These are phyloP conservation scores for Trichosporon sp. DNA, from an alignment of 1,284 basidiomycete genomes.

Conservation along the genomic window DNA sequence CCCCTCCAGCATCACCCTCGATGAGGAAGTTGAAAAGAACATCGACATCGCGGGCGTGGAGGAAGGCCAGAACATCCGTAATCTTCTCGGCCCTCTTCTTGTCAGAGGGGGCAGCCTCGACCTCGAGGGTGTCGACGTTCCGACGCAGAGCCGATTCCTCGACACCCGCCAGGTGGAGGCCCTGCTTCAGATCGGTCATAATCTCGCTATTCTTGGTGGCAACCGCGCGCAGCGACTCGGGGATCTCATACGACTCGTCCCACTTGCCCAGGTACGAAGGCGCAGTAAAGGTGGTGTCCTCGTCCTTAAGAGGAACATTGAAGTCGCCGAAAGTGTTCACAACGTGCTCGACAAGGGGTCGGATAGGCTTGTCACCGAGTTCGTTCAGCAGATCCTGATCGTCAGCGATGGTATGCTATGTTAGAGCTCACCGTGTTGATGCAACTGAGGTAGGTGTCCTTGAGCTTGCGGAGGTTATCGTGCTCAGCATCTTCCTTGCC, in stretches of 20 bases:
- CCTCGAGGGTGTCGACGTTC: conserved; percentile 1
- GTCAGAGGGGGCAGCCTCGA: neutral
- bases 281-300: conserved; percentile 3
- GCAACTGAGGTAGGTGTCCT: conserved; percentile 75
- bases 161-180: neutral
- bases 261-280: conserved; percentile 33
- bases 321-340: conserved; percentile 40
- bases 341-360: conserved; percentile 48
- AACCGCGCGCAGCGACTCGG: conserved; percentile 26
- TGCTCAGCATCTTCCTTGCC: conserved; percentile 52
- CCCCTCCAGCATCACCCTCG: conserved; percentile 76
- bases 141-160: neutral
- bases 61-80: conserved; percentile 75
- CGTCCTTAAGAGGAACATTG: conserved; percentile 25
- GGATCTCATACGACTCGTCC: conserved; percentile 30
- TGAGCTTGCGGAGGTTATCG: conserved; percentile 69
- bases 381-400: conserved; percentile 48
- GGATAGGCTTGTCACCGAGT: conserved; percentile 48
- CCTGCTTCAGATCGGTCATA: neutral
- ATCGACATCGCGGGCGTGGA: conserved; percentile 78
- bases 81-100: conserved; percentile 32
- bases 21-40: conserved; percentile 71
- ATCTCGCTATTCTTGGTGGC: conserved; percentile 8
- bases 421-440: conserved; percentile 57
- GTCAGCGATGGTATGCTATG: neutral